Evolutionary conservation across 1,139 yeast genomes (phyloP).

Genomic region (Trichomonascaceae sp.): DNA sequence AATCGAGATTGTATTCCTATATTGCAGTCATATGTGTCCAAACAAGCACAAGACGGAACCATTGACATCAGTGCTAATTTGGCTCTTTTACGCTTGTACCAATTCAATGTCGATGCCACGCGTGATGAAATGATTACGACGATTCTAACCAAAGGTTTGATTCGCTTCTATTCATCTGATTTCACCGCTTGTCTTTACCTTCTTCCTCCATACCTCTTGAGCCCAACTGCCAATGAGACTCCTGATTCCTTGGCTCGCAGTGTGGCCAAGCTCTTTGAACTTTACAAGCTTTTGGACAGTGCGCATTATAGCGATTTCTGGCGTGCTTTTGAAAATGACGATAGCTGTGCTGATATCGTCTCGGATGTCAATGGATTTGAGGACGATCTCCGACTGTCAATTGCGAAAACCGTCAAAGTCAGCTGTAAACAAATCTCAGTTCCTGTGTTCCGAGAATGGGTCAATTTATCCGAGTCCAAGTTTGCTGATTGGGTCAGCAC

Average conservation of each 20-base stretch:
- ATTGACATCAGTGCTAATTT: constrained; percentile 41
- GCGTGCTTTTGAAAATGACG: constrained; percentile 32
- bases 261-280: constrained; percentile 34
- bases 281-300: constrained; percentile 35
- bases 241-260: constrained; percentile 30
- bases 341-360: constrained; percentile 32
- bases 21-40: constrained; percentile 38
- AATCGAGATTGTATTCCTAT: constrained; percentile 40
- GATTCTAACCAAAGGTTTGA: constrained; percentile 38
- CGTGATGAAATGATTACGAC: constrained; percentile 38
- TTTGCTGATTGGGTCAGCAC: constrained; percentile 31
- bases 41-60: constrained; percentile 36
- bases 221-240: constrained; percentile 14
- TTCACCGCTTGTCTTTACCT: constrained; percentile 41
- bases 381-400: constrained; percentile 30
- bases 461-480: constrained; percentile 28
- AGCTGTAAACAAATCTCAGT: constrained; percentile 28
- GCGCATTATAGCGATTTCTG: constrained; percentile 36
- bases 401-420: constrained; percentile 31
- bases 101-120: constrained; percentile 34
- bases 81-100: constrained; percentile 42
- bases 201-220: constrained; percentile 38
- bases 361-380: constrained; percentile 34
- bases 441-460: constrained; percentile 30
- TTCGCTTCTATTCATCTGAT: constrained; percentile 39